A percentile compares a stretch with the other conserved stretches of the same genome.
phyloP scores from a whole-genome alignment of 2,329 filamentous ascomycete species.

The Lecanicillium sp. region DNA sequence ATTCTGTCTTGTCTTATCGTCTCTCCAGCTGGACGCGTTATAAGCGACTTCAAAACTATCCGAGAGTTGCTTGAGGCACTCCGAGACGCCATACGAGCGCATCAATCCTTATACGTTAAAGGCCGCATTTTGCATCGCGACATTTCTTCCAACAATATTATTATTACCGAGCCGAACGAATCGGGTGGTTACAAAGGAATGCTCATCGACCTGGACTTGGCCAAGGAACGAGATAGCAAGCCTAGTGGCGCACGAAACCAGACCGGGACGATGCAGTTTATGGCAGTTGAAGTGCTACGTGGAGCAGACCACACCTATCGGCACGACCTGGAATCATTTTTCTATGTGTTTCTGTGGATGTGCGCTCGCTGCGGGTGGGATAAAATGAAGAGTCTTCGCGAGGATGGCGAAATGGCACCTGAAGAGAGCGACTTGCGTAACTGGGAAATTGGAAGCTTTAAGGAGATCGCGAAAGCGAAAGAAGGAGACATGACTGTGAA shows the following conservation, averaged over 20 bases:
- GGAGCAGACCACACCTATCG: slow-evolving; percentile 14
- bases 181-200: slow-evolving; percentile 16
- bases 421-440: neutral
- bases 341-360: slow-evolving; percentile 2
- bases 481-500: slow-evolving; percentile 5
- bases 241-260: slow-evolving; percentile 1
- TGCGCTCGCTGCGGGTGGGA: slow-evolving; percentile 1
- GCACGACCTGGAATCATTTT: slow-evolving; percentile 7
- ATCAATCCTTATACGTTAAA: slow-evolving; percentile 23
- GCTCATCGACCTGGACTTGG: slow-evolving; percentile 14
- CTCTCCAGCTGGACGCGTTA: slow-evolving; percentile 10
- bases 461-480: slow-evolving; percentile 1
- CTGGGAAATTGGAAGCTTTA: slow-evolving; percentile 2
- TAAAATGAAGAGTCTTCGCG: neutral
- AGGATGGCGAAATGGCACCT: neutral
- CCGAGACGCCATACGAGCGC: slow-evolving; percentile 26
- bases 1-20: slow-evolving; percentile 8
- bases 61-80: slow-evolving; percentile 24
- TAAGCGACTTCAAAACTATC: slow-evolving; percentile 17
- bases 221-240: slow-evolving; percentile 5
- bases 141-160: slow-evolving; percentile 29
- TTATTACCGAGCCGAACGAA: slow-evolving; percentile 18
- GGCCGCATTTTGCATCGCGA: slow-evolving; percentile 27
- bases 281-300: slow-evolving; percentile 3
- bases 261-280: slow-evolving; percentile 5